Evolutionary conservation across 202 grass and related monocot species (phyloP).

Genomic region (Schoenoplectus tabernaemontani): DNA sequence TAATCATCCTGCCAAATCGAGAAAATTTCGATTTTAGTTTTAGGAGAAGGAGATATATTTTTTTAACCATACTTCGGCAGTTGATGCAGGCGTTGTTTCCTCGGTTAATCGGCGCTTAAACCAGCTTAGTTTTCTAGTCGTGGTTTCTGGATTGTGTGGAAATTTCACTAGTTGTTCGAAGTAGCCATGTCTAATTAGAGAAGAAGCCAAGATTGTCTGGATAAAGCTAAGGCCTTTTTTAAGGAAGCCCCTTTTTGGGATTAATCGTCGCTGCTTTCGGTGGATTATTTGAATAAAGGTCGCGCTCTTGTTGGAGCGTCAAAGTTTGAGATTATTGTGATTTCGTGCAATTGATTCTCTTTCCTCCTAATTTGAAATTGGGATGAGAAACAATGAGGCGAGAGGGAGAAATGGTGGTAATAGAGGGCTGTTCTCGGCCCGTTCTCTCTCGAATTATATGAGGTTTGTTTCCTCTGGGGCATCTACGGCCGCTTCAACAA

Average conservation of each 20-base stretch:
- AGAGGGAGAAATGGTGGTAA: slow-evolving; percentile 24
- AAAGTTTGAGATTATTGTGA: not conserved
- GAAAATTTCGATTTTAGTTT: not conserved
- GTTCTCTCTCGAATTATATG: slow-evolving; percentile 70
- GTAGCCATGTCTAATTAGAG: not conserved
- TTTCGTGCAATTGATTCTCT: too few species aligned
- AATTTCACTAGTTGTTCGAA: not conserved
- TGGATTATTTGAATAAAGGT: not conserved
- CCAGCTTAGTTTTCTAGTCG: slow-evolving; percentile 2
- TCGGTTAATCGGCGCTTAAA: not conserved
- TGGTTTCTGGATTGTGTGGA: too few species aligned
- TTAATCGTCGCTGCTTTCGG: not conserved
- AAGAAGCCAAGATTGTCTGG: not conserved
- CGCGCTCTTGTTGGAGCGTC: not conserved
- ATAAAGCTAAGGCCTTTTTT: not conserved
- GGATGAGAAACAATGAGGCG: slow-evolving; percentile 74
- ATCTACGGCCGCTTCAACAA: slow-evolving; percentile 67
- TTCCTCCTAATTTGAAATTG: not conserved
- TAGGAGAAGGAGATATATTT: not conserved
- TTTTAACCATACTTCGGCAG: not conserved
- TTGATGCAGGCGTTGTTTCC: not conserved
- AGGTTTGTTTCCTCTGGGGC: slow-evolving; percentile 81
- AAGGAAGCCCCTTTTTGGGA: not conserved
- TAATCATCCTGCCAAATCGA: not conserved
- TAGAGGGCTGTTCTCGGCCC: slow-evolving; percentile 52